A percentile compares a stretch with the other conserved stretches of the same genome.
Evolutionary conservation across 495 filamentous ascomycete species (phyloP).

Genomic region (Astrocystis sublimbata): DNA sequence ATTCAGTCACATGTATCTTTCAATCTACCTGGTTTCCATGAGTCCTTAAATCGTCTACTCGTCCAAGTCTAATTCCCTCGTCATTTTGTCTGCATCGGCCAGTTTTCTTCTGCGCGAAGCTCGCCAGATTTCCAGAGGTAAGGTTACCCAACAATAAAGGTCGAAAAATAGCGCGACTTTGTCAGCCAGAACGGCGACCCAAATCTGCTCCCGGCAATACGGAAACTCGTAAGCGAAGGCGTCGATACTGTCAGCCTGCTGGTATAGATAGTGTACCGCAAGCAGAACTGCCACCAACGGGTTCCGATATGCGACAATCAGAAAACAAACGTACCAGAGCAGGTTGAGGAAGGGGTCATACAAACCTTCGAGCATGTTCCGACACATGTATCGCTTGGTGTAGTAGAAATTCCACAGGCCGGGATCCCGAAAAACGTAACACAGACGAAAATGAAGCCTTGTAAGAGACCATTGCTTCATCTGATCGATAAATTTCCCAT

Average conservation of each 20-base stretch:
- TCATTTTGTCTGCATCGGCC: neutral
- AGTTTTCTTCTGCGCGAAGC: neutral
- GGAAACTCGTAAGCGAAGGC: neutral
- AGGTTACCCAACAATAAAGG: neutral
- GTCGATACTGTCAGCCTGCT: neutral
- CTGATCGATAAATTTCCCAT: constrained; percentile 16
- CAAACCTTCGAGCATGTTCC: constrained; percentile 23
- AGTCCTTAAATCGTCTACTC: neutral
- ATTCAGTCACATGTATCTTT: too few relatives aligned
- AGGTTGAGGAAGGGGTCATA: neutral
- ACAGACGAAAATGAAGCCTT: constrained; percentile 22
- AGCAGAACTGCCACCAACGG: neutral
- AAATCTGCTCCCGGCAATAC: neutral
- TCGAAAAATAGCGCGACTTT: neutral
- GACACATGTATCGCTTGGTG: constrained; percentile 20
- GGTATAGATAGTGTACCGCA: constrained; percentile 1
- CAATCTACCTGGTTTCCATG: neutral
- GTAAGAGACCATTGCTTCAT: constrained; percentile 25
- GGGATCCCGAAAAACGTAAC: constrained; percentile 25
- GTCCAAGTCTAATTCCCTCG: neutral
- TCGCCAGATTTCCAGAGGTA: neutral
- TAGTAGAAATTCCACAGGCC: constrained; percentile 3
- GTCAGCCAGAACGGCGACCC: neutral
- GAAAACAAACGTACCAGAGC: constrained; percentile 1
- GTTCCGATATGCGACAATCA: neutral